Conservation (phyloP, 108 stramenopile species). For the Cyclotella cryptica region DNA sequence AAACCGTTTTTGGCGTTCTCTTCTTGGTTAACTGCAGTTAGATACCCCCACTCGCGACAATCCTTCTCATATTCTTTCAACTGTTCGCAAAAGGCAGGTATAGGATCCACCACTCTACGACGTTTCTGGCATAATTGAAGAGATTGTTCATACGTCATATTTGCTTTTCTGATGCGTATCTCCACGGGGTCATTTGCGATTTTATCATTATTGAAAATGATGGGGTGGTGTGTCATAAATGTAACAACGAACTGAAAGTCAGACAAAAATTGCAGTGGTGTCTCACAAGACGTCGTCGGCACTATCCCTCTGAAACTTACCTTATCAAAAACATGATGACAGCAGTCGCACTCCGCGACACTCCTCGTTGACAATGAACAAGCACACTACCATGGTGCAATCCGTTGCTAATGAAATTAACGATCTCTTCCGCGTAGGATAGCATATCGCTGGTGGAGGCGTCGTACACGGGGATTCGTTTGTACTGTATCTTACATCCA, state of each 20-base stretch:
- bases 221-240: neutral
- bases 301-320: constrained; percentile 14
- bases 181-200: constrained; percentile 13
- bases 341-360: constrained; percentile 72
- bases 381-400: constrained; percentile 80
- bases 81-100: constrained; percentile 69
- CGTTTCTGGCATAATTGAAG: constrained; percentile 57
- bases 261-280: neutral
- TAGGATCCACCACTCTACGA: constrained; percentile 70
- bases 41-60: constrained; percentile 46
- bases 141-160: constrained; percentile 61
- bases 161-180: constrained; percentile 46
- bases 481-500: constrained; percentile 56
- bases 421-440: constrained; percentile 54
- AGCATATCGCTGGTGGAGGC: constrained; percentile 57
- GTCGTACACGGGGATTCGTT: constrained; percentile 79
- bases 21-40: constrained; percentile 31
- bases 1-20: neutral
- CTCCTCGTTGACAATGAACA: constrained; percentile 79
- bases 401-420: constrained; percentile 67
- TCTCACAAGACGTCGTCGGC: neutral
- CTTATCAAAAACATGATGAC: constrained; percentile 74
- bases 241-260: constrained; percentile 13
- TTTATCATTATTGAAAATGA: neutral
- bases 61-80: constrained; percentile 57